phyloP scores from a whole-genome alignment of 305 asterid species.

The Solanum hybrid region DNA sequence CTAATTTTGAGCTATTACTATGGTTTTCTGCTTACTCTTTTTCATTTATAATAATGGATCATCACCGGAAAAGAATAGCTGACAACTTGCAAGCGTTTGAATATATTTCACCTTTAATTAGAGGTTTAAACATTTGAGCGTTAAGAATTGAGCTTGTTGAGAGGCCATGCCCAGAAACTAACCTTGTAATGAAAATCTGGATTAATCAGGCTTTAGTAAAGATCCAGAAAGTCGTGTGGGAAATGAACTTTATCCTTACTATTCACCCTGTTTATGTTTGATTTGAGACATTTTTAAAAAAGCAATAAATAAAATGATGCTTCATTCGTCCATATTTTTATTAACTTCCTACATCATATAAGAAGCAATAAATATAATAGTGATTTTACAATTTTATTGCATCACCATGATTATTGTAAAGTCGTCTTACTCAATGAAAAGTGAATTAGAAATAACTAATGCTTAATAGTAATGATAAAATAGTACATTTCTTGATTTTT shows the following conservation, averaged over 20 bases:
- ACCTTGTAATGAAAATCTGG: not conserved
- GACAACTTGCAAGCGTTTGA: not conserved
- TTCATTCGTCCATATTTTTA: not conserved
- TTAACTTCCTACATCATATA: not conserved
- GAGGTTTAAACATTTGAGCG: not conserved
- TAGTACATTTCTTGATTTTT: not conserved
- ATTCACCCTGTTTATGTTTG: not conserved
- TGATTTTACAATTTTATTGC: not conserved
- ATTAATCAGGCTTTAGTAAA: not conserved
- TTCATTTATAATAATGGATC: not conserved
- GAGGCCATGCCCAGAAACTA: not conserved
- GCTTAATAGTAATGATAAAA: not conserved
- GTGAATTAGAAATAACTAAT: not conserved
- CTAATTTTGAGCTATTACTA: not conserved
- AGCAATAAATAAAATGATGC: not conserved
- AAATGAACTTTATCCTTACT: too few species aligned
- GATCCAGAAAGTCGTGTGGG: fast-evolving
- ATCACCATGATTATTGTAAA: not conserved
- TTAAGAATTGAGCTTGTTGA: not conserved
- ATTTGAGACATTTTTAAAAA: not conserved
- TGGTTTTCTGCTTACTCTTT: not conserved
- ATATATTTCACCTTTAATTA: not conserved
- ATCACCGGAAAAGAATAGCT: not conserved
- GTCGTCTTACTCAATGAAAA: not conserved
- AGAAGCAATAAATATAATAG: not conserved